Evolutionary conservation across 176 grass and related monocot genomes (phyloP), one percentile per base, ranked within the genome.

Genomic region (Stipa capillata): DNA sequence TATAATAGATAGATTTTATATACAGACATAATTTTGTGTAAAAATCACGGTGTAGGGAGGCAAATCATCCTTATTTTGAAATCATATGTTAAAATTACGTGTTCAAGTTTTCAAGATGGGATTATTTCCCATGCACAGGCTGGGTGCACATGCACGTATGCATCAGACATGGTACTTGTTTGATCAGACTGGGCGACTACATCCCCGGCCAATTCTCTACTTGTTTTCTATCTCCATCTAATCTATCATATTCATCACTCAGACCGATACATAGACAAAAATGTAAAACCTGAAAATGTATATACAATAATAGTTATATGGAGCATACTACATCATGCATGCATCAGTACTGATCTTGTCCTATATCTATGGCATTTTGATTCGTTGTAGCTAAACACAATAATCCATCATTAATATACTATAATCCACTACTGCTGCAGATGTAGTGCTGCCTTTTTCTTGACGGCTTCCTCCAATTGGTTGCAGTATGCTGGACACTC

Each of bases 401-500:
- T 0, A 47, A 35, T 32, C 23, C 16, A 49, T 7, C 50, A 69
- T 59, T 59, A 59, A 35, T 65, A 64, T 48, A 8, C 11, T 74
- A 68, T 41, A 37, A 28, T 59, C 24, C 23, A 69, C 32, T 31
- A 15, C 15, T 61, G 9, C 1, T 51, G 13, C 35, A 31, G 62
- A 18, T 79, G 32, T 12, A 23, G 3, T 25, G 28, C n/a, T 6
- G 82, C 69, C 49, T 69, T 89, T 44, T 80, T 74, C 61, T 40
- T 62, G 69, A 89, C 8, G 27, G 52, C 21, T 50, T 42, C 80
- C 53, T 84, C 87, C 62, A 89, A 10, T 44, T 69, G 39, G 7
- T 80, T 27, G n/a, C 87, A 89, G 34, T 80, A 89, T 54, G 23
- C 27, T 6, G 69, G 70, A 16, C 69, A 75, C 41, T 62, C 51